These are phyloP conservation scores for Nemophila menziesii DNA, from an alignment of 257 asterid genomes.

Conservation along the genomic window DNA sequence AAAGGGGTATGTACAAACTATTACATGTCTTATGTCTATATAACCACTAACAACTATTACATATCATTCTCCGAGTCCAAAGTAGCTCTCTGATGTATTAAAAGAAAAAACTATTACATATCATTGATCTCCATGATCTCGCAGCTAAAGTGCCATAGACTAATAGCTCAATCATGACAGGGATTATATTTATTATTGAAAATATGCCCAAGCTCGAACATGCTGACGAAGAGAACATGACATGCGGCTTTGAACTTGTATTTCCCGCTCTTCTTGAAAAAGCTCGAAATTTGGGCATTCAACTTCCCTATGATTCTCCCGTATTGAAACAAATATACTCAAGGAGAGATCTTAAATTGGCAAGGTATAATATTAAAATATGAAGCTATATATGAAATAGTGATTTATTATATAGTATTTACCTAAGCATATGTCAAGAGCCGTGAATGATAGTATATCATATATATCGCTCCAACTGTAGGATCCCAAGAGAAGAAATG, in stretches of 20 bases:
- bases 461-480: conserved; percentile 3
- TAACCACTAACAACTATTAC: no score
- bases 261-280: conserved; percentile 27
- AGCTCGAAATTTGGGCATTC: conserved; percentile 20
- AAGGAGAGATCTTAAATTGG: conserved; percentile 13
- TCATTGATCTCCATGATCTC: no score
- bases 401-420: no score
- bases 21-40: neutral
- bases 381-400: no score
- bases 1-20: conserved; percentile 13
- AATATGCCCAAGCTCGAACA: conserved; percentile 17
- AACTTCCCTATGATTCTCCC: conserved; percentile 18
- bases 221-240: conserved; percentile 20
- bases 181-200: conserved; percentile 24
- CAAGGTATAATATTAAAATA: conserved; percentile 19
- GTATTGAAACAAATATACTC: conserved; percentile 12
- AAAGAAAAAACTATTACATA: no score
- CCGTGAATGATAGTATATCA: no score
- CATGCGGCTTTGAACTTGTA: conserved; percentile 35
- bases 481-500: conserved; percentile 34
- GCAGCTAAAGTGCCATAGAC: no score
- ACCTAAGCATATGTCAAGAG: no score
- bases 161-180: conserved; percentile 5
- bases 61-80: no score
- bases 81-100: no score